These are phyloP conservation scores for Albugo candida DNA, from an alignment of 352 stramenopile species.

Conservation along the genomic window DNA sequence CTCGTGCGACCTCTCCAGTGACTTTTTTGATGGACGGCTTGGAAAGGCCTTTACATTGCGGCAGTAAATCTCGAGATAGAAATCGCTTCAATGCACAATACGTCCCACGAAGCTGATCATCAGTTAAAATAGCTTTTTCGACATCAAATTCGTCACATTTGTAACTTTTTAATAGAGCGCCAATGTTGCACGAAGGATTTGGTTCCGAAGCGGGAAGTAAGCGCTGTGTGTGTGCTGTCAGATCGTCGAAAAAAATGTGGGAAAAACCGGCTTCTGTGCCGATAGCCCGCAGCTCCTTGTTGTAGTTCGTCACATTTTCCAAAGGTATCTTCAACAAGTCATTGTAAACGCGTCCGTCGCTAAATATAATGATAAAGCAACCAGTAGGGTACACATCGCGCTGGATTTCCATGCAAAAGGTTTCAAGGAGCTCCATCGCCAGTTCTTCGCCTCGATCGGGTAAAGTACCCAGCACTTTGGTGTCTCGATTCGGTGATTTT, in stretches of 20 bases:
- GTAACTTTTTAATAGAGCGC: constrained; percentile 2
- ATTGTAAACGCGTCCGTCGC: constrained; percentile 7
- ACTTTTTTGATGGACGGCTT: neutral
- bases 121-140: neutral
- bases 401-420: neutral
- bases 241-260: constrained; percentile 4
- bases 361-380: constrained; percentile 3
- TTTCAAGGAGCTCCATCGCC: constrained; percentile 4
- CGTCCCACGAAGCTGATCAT: neutral
- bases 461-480: constrained; percentile 2
- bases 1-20: neutral
- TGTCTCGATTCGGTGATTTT: constrained; percentile 5
- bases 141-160: constrained; percentile 1
- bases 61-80: constrained; percentile 1
- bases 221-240: constrained; percentile 1
- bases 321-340: constrained; percentile 2
- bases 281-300: constrained; percentile 2
- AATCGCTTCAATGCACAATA: constrained; percentile 3
- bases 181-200: neutral
- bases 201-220: neutral
- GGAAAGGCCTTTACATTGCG: constrained; percentile 1
- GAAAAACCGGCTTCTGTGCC: neutral
- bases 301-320: constrained; percentile 1
- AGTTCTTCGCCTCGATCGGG: constrained; percentile 7
- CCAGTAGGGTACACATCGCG: constrained; percentile 1